These are phyloP conservation scores for Pseudozyma thailandica DNA, from an alignment of 1,284 basidiomycete species.

Conservation along the genomic window DNA sequence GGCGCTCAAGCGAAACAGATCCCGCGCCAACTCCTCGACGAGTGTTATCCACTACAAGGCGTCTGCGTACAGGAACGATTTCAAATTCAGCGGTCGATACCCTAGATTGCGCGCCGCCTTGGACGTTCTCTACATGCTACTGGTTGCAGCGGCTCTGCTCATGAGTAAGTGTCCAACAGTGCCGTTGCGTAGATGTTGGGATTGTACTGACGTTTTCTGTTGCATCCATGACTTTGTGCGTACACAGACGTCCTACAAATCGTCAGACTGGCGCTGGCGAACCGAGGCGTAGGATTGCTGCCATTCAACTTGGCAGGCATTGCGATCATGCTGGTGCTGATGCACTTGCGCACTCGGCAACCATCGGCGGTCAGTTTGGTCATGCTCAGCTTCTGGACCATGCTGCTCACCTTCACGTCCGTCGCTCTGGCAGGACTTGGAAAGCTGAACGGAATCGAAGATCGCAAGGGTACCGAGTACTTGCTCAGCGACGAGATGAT, in stretches of 20 bases:
- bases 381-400: conserved; percentile 42
- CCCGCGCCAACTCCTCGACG: conserved; percentile 6
- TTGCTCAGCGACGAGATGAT: conserved; percentile 50
- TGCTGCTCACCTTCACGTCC: conserved; percentile 43
- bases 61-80: conserved; percentile 9
- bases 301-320: conserved; percentile 54
- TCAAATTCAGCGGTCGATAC: conserved; percentile 17
- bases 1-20: conserved; percentile 7
- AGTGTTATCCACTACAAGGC: conserved; percentile 32
- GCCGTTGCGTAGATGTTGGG: neutral
- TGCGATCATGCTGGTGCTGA: conserved; percentile 44
- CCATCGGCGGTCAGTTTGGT: conserved; percentile 13
- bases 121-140: conserved; percentile 42
- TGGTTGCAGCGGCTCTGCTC: conserved; percentile 46
- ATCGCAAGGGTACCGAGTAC: conserved; percentile 46
- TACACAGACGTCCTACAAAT: conserved; percentile 54
- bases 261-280: conserved; percentile 50
- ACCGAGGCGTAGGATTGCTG: conserved; percentile 50
- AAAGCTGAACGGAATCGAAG: conserved; percentile 37
- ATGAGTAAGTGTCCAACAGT: conserved; percentile 56
- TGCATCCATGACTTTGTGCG: neutral
- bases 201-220: neutral
- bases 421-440: conserved; percentile 34
- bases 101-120: conserved; percentile 12
- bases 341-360: conserved; percentile 22